phyloP scores from a whole-genome alignment of 495 filamentous ascomycete genomes.

The Trichoderma erinaceum region DNA sequence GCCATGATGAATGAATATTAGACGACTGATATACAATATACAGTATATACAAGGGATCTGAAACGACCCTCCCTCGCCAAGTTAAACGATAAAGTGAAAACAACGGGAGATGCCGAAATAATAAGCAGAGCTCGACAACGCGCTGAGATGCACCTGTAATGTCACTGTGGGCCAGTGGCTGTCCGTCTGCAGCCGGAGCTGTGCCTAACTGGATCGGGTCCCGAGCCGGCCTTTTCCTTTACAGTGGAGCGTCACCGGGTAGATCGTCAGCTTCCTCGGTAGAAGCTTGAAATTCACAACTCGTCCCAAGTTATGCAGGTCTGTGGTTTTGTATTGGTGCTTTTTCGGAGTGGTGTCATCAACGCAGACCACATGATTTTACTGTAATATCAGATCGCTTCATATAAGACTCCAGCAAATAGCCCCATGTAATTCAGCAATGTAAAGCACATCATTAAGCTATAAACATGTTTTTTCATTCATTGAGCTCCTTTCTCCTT shows the following conservation, averaged over 20 bases:
- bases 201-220: background rate
- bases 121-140: background rate
- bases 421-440: too few relatives aligned
- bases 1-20: constrained; percentile 29
- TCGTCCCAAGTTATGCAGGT: background rate
- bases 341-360: too few relatives aligned
- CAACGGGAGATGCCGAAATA: background rate
- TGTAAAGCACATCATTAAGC: too few relatives aligned
- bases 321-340: too few relatives aligned
- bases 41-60: background rate
- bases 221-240: background rate
- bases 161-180: background rate
- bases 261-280: constrained; percentile 3
- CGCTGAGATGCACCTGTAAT: background rate
- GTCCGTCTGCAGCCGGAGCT: background rate
- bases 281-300: background rate
- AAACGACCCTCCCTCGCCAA: background rate
- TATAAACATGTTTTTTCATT: too few relatives aligned
- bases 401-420: too few relatives aligned
- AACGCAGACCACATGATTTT: too few relatives aligned
- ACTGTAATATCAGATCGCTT: too few relatives aligned
- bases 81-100: background rate
- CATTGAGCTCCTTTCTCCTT: background rate
- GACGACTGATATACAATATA: background rate
- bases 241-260: background rate